These are phyloP conservation scores for Podospora fimiseda DNA, from an alignment of 495 filamentous ascomycete species.

Conservation along the genomic window DNA sequence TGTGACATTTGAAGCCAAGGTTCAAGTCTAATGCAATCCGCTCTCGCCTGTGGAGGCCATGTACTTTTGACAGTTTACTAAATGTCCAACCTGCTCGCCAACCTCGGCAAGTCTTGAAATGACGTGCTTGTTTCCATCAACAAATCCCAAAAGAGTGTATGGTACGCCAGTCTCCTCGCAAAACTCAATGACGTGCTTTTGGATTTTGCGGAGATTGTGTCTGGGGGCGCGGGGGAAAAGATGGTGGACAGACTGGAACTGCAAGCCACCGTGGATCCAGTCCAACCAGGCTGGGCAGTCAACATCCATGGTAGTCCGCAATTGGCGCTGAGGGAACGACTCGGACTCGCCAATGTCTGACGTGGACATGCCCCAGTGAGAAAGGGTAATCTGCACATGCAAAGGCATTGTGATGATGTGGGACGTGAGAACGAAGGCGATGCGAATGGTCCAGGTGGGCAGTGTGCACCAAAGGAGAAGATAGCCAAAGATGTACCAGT, in stretches of 20 bases:
- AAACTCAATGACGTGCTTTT: constrained; percentile 38
- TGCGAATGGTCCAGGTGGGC: constrained; percentile 37
- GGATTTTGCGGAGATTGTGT: constrained; percentile 40
- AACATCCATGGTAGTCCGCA: constrained; percentile 47
- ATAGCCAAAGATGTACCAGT: constrained; percentile 43
- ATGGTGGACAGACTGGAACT: constrained; percentile 47
- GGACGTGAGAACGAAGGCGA: constrained; percentile 41
- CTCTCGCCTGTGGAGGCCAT: constrained; percentile 39
- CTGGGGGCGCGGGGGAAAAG: constrained; percentile 41
- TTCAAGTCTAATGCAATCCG: constrained; percentile 24
- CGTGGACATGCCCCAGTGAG: constrained; percentile 46
- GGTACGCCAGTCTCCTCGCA: constrained; percentile 38
- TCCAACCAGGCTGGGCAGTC: constrained; percentile 45
- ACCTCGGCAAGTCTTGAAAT: constrained; percentile 34
- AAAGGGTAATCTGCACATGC: constrained; percentile 48
- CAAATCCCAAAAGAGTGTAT: constrained; percentile 39
- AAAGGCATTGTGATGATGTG: constrained; percentile 45
- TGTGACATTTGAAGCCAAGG: not conserved
- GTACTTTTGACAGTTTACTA: constrained; percentile 38
- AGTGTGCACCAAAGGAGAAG: constrained; percentile 37
- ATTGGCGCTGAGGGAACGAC: constrained; percentile 43
- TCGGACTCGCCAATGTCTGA: constrained; percentile 41
- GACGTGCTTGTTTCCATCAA: constrained; percentile 38
- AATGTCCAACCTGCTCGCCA: constrained; percentile 32
- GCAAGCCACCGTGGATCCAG: constrained; percentile 43